Evolutionary conservation across 208 protist species (phyloP), one percentile per base, ranked within the genome.

Genomic region (Tritrichomonas foetus): DNA sequence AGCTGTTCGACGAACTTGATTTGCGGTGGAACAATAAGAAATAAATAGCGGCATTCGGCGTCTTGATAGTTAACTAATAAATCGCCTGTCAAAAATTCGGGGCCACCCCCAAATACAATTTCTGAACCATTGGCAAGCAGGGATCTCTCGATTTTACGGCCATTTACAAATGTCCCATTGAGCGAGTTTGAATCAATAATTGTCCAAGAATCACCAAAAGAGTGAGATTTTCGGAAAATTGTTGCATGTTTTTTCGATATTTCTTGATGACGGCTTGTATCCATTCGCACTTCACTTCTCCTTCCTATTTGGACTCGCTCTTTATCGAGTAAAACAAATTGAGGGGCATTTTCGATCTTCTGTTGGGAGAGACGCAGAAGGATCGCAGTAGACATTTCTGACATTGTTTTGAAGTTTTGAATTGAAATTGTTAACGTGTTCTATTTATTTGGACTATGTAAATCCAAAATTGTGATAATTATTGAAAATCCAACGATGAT

Each of bases 81-180:
- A 53, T 82, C 74, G 30, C 74, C 74, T 8, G 50, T 14, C 3
- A 50, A 9, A 53, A 82, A 82, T 0, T 25, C 25, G 11, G 74
- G 50, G 30, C 74, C 74, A n/a, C 74, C 74, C 3, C 74, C 74
- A 30, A 82, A 82, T 11, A 82, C 74, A 53, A 82, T 82, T 82
- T 82, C 74, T 50, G 47, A 33, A 33, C 74, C 74, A 36, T 53
- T n/a, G 50, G 27, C n/a, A 47, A 82, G 3, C 30, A 50, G n/a
- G 30, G 50, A n/a, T 50, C 74, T 1, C 47, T 82, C 41, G n/a
- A 82, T 82, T 82, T 82, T 82, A 20, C 41, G 47, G 14, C 74
- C 74, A 53, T 82, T 82, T 22, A 82, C 74, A 44, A 82, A 82
- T 50, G 74, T 82, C 50, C 74, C 74, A 53, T 82, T 82, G 41